A percentile compares a stretch with the other conserved stretches of the same genome.
Conservation (phyloP, 495 filamentous ascomycete genomes). For the Cercophora sp. region DNA sequence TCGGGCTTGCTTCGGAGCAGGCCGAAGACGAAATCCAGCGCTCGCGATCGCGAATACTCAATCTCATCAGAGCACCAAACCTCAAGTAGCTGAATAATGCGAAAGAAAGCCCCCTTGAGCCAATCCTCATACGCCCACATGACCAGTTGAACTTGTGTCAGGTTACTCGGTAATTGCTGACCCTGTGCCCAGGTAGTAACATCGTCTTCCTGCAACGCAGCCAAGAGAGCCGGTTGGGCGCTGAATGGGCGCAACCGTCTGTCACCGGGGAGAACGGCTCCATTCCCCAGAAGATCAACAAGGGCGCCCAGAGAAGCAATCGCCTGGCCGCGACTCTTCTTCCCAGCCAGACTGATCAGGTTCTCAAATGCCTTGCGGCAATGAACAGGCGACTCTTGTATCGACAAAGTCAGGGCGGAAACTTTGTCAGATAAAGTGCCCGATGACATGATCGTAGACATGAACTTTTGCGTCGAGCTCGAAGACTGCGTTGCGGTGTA, state of each 20-base stretch:
- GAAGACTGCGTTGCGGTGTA: conserved; percentile 52
- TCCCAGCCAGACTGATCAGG: conserved; percentile 72
- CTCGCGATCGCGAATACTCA: conserved; percentile 79
- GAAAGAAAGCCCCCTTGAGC: conserved; percentile 88
- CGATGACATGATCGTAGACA: conserved; percentile 92
- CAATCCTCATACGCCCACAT: conserved; percentile 93
- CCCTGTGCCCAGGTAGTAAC: conserved; percentile 59
- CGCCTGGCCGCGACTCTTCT: conserved; percentile 88
- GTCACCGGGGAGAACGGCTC: conserved; percentile 75
- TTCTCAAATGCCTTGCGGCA: conserved; percentile 83
- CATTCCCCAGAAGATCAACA: conserved; percentile 89
- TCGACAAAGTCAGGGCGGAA: conserved; percentile 84
- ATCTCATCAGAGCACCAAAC: conserved; percentile 91
- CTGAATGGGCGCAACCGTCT: conserved; percentile 75
- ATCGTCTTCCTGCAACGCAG: conserved; percentile 55
- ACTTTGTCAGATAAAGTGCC: conserved; percentile 96
- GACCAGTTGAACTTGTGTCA: conserved; percentile 73
- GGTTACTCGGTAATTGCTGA: conserved; percentile 61
- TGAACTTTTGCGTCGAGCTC: conserved; percentile 86
- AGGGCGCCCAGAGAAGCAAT: conserved; percentile 86
- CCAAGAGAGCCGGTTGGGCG: conserved; percentile 72
- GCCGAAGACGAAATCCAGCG: conserved; percentile 83
- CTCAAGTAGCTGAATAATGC: conserved; percentile 84
- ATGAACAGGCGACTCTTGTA: conserved; percentile 94
- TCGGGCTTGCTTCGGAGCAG: conserved; percentile 93